phyloP scores from a whole-genome alignment of 345 rosid genomes.

The Mallotus nudiflorus region DNA sequence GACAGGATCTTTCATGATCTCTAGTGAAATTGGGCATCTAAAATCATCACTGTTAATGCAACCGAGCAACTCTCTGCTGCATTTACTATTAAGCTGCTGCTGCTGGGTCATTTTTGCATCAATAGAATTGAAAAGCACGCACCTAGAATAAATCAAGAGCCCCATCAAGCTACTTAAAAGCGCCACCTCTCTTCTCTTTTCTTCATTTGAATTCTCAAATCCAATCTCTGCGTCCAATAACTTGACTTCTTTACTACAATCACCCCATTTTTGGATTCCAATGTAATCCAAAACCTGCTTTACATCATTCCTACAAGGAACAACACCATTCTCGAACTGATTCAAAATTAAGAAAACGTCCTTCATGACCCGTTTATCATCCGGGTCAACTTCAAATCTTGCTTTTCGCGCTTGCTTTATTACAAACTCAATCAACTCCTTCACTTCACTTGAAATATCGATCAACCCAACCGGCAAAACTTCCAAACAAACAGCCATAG shows the following conservation, averaged over 20 bases:
- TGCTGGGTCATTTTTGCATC: slow-evolving; percentile 28
- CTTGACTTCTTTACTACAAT: slow-evolving; percentile 53
- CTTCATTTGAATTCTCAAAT: slow-evolving; percentile 28
- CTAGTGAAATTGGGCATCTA: slow-evolving; percentile 25
- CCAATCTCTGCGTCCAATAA: slow-evolving; percentile 57
- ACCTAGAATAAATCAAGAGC: slow-evolving; percentile 58
- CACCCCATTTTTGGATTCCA: slow-evolving; percentile 64
- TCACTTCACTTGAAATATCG: slow-evolving; percentile 47
- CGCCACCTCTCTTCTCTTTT: slow-evolving; percentile 30
- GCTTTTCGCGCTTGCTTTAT: slow-evolving; percentile 53
- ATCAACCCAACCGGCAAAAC: slow-evolving; percentile 49
- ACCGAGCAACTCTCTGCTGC: slow-evolving; percentile 13
- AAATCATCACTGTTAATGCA: slow-evolving; percentile 45
- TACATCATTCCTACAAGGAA: slow-evolving; percentile 37
- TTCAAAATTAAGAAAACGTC: slow-evolving; percentile 43
- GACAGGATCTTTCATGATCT: slow-evolving; percentile 27
- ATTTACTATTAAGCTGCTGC: neutral
- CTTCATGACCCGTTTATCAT: slow-evolving; percentile 38
- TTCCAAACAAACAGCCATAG: slow-evolving; percentile 56
- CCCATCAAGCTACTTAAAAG: slow-evolving; percentile 56
- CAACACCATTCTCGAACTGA: slow-evolving; percentile 47
- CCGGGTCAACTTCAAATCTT: slow-evolving; percentile 43
- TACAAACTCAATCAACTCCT: slow-evolving; percentile 48
- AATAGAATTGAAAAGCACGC: slow-evolving; percentile 47
- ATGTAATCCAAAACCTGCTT: slow-evolving; percentile 44